phyloP scores from a whole-genome alignment of 352 stramenopile genomes.

The Phytophthora macrochlamydospora region DNA sequence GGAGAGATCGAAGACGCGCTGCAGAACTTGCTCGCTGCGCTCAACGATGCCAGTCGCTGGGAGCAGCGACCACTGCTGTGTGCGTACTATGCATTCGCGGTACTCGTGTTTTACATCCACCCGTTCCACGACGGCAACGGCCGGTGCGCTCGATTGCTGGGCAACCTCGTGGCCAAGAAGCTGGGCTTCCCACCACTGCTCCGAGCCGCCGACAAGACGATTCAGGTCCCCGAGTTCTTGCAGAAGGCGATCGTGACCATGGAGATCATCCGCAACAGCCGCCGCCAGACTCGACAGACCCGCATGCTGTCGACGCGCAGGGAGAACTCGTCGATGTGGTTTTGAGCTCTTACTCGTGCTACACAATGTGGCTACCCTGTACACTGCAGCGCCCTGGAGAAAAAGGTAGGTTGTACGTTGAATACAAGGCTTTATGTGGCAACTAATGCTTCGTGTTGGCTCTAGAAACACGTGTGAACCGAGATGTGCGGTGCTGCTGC shows the following conservation, averaged over 20 bases:
- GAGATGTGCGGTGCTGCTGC: too few relatives aligned
- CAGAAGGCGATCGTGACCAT: constrained; percentile 76
- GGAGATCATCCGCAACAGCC: constrained; percentile 67
- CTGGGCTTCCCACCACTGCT: constrained; percentile 64
- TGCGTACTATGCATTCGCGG: constrained; percentile 80
- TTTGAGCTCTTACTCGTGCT: constrained; percentile 28
- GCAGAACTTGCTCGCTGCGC: constrained; percentile 39
- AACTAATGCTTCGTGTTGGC: too few relatives aligned
- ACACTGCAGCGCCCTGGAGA: background rate
- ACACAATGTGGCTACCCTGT: background rate
- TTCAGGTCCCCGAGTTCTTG: constrained; percentile 74
- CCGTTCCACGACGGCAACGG: constrained; percentile 88
- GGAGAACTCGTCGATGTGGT: constrained; percentile 86
- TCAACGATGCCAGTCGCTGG: constrained; percentile 56
- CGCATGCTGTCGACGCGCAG: constrained; percentile 59
- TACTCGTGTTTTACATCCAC: constrained; percentile 86
- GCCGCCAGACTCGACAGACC: constrained; percentile 48
- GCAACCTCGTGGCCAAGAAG: constrained; percentile 81
- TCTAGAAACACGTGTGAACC: too few relatives aligned
- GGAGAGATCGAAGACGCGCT: constrained; percentile 63
- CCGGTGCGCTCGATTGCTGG: constrained; percentile 69
- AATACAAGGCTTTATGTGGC: too few relatives aligned
- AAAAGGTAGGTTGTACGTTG: background rate
- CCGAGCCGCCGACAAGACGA: constrained; percentile 80
- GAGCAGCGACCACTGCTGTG: constrained; percentile 59